Evolutionary conservation across 768 basidiomycete species (phyloP).

Genomic region (Phanerochaete carnosa): DNA sequence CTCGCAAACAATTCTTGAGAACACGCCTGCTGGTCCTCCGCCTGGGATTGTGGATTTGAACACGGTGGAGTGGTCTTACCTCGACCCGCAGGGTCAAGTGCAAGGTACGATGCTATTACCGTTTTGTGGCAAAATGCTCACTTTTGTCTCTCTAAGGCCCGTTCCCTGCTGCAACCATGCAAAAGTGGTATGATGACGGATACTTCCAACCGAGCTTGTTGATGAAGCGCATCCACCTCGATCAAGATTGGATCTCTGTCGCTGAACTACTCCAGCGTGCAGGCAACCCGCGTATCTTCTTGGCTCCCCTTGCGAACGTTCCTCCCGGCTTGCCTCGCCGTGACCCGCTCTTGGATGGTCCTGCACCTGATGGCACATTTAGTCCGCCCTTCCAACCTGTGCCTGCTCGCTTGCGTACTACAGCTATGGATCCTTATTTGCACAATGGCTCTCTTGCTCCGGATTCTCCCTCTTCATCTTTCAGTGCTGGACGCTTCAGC

Average conservation of each 20-base stretch:
- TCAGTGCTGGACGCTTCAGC: constrained; percentile 55
- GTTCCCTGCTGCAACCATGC: constrained; percentile 87
- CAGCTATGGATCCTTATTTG: constrained; percentile 64
- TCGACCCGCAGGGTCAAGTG: constrained; percentile 87
- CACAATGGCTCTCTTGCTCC: constrained; percentile 51
- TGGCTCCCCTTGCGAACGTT: constrained; percentile 42
- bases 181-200: constrained; percentile 89
- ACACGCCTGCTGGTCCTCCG: constrained; percentile 22
- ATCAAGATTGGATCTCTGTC: constrained; percentile 65
- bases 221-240: constrained; percentile 76
- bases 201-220: constrained; percentile 84
- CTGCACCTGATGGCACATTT: constrained; percentile 33
- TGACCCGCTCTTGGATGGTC: constrained; percentile 45
- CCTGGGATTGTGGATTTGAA: constrained; percentile 52
- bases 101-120: constrained; percentile 58
- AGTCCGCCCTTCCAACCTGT: constrained; percentile 65
- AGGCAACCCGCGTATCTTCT: constrained; percentile 59
- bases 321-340: constrained; percentile 56
- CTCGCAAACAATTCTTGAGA: neutral
- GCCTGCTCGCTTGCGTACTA: constrained; percentile 56
- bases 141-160: constrained; percentile 59
- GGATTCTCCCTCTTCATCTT: constrained; percentile 72
- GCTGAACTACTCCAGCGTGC: constrained; percentile 53
- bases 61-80: constrained; percentile 83
- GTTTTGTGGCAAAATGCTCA: neutral